Conservation (phyloP, 208 protist species). For the Leishmania lainsoni region DNA sequence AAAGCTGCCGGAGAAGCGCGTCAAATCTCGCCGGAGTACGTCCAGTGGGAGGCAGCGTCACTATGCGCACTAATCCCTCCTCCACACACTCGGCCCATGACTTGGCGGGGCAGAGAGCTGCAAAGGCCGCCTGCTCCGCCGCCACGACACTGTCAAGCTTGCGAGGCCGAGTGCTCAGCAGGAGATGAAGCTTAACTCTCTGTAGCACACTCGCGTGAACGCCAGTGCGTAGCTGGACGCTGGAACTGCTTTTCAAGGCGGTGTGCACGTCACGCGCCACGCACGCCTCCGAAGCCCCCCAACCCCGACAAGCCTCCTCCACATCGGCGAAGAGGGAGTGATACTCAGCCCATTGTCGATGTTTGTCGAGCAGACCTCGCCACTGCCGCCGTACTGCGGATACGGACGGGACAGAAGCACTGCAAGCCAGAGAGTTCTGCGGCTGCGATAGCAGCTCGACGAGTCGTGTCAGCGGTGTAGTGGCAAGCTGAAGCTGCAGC, state of each 20-base stretch:
- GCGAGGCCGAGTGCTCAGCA: slow-evolving; percentile 9
- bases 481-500: slow-evolving; percentile 40
- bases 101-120: neutral
- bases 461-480: slow-evolving; percentile 29
- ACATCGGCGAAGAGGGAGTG: slow-evolving; percentile 33
- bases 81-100: slow-evolving; percentile 12
- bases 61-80: slow-evolving; percentile 23
- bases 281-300: slow-evolving; percentile 22
- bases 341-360: slow-evolving; percentile 28
- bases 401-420: neutral
- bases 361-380: slow-evolving; percentile 25
- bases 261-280: slow-evolving; percentile 34
- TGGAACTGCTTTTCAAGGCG: slow-evolving; percentile 27
- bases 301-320: slow-evolving; percentile 18
- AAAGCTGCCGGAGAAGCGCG: slow-evolving; percentile 20
- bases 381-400: slow-evolving; percentile 18
- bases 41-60: slow-evolving; percentile 5
- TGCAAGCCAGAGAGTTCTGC: neutral
- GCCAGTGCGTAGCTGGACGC: slow-evolving; percentile 66
- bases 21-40: slow-evolving; percentile 11
- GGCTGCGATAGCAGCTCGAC: slow-evolving; percentile 27
- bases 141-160: slow-evolving; percentile 13
- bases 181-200: slow-evolving; percentile 29
- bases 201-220: slow-evolving; percentile 65
- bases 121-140: slow-evolving; percentile 33